Base-by-base conservation (phyloP, 2,329 filamentous ascomycete species). In the Zasmidium citrigriseum region DNA sequence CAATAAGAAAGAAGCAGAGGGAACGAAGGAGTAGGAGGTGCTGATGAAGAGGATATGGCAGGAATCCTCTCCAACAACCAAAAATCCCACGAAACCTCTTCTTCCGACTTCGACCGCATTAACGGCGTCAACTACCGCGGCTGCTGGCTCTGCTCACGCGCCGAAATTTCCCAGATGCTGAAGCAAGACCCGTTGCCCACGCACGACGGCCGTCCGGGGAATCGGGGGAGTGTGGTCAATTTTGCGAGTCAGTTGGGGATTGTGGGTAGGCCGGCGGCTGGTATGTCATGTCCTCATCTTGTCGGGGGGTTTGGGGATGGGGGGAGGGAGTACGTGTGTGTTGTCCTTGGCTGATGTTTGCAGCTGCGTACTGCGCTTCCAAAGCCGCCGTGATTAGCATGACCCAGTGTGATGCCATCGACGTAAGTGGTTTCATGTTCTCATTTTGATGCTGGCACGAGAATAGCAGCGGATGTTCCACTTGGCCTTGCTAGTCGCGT, bases 401-500 rank as follows among this genome's bases (percentile, higher is more conserved):
- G 70, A 81, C 79, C 2, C 77, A 73, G 58, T 75, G 73, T 51
- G 78, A 80, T 69, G 79, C 79, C n/a, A 76, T 80, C 41, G 77
- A 80, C 63, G 77, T 78, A 54, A 61, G 73, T 66, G 22, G 16
- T 45, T 22, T 18, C 20, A 12, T 16, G 18, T 4, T 45, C 38
- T 21, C n/a, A 21, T 34, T 38, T 4, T n/a, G 4, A 41, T 10
- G 27, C 14, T 14, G n/a, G n/a, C n/a, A n/a, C n/a, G n/a, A n/a
- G n/a, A n/a, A n/a, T n/a, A n/a, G n/a, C n/a, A n/a, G n/a, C n/a
- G n/a, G n/a, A n/a, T n/a, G n/a, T n/a, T n/a, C n/a, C n/a, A n/a
- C n/a, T 7, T 7, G 14, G 7, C 10, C 50, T 18, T 2, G 20
- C 52, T 22, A 27, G 22, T 16, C 25, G 18, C 24, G 24, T 20